These are phyloP conservation scores for Penicillium pulvis DNA, from an alignment of 495 filamentous ascomycete genomes.

Conservation along the genomic window DNA sequence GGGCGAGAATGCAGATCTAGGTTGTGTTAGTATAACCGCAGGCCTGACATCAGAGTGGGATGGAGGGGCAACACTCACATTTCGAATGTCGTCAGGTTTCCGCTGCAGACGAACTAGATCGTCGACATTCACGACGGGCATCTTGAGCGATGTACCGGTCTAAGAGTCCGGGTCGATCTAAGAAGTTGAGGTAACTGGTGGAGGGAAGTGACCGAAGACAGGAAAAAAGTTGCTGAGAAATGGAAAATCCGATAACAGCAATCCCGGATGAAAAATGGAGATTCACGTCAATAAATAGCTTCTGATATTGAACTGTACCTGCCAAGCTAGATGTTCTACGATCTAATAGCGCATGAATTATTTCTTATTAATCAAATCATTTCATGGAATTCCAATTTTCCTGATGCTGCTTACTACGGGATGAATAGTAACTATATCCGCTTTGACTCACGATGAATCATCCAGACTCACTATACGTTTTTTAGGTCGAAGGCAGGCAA, in stretches of 20 bases:
- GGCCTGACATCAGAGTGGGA: conserved; percentile 34
- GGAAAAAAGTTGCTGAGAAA: conserved; percentile 35
- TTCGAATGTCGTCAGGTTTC: conserved; percentile 82
- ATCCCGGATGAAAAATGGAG: background rate
- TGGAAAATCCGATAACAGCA: conserved; percentile 10
- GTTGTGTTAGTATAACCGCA: conserved; percentile 32
- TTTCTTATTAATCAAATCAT: background rate
- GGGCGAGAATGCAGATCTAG: conserved; percentile 95
- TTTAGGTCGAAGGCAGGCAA: background rate
- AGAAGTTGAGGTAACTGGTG: conserved; percentile 15
- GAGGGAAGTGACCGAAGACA: conserved; percentile 20
- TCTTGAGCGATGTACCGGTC: conserved; percentile 44
- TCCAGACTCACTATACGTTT: background rate
- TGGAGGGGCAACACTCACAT: conserved; percentile 61
- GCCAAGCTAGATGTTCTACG: background rate
- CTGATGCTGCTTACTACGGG: background rate
- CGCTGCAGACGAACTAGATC: conserved; percentile 84
- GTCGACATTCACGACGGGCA: conserved; percentile 87
- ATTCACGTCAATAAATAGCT: background rate
- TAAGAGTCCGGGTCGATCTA: conserved; percentile 13
- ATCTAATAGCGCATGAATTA: background rate
- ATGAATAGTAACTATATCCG: conserved; percentile 2
- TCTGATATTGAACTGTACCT: background rate
- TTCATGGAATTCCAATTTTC: background rate
- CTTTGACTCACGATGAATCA: conserved; percentile 13